phyloP scores from a whole-genome alignment of 495 filamentous ascomycete species.

The Tuber magnatum region DNA sequence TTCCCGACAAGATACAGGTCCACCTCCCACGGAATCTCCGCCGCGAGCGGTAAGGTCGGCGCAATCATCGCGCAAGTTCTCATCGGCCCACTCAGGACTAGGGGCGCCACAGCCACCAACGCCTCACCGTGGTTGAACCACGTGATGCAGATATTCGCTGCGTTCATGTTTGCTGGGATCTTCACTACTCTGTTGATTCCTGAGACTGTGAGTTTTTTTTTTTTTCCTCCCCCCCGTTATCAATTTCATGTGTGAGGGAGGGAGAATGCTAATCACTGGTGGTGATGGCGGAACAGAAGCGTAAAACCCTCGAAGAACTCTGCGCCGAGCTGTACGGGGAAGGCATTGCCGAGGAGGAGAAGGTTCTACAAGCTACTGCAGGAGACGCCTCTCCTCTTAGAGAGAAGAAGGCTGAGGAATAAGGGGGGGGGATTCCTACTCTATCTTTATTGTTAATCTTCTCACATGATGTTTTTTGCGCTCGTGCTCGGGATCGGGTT shows the following conservation, averaged over 20 bases:
- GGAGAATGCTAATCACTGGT: background rate
- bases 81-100: conserved; percentile 47
- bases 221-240: too few species aligned
- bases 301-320: conserved; percentile 55
- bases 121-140: conserved; percentile 63
- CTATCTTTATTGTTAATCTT: background rate
- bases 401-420: background rate
- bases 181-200: conserved; percentile 62
- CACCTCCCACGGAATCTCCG: conserved; percentile 77
- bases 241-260: background rate
- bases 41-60: conserved; percentile 73
- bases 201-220: conserved; percentile 49
- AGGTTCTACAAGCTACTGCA: conserved; percentile 23
- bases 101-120: conserved; percentile 43
- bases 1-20: conserved; percentile 84
- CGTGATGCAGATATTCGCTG: conserved; percentile 70
- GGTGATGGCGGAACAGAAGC: conserved; percentile 45
- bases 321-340: conserved; percentile 47
- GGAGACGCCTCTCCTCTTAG: too few species aligned
- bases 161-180: conserved; percentile 67
- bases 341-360: conserved; percentile 33
- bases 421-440: background rate
- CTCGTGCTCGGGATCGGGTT: background rate
- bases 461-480: background rate
- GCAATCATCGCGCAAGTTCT: conserved; percentile 59